Percentiles rank a stretch among this genome's conserved stretches.
Evolutionary conservation across 2,329 filamentous ascomycete species (phyloP).

Genomic region (Aureobasidium subglaciale): DNA sequence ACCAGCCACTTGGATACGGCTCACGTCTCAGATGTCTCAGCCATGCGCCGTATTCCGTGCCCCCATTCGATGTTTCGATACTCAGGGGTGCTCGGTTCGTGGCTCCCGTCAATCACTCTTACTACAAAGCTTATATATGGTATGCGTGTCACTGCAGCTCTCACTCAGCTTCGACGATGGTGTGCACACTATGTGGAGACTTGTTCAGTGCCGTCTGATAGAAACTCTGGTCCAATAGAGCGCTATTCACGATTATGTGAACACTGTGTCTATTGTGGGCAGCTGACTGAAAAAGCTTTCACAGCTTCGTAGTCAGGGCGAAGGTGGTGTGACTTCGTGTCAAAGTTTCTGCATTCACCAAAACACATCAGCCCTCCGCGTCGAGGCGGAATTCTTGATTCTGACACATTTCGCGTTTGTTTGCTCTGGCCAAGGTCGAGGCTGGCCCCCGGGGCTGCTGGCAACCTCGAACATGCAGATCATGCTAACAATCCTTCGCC

Average conservation of each 20-base stretch:
- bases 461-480: not conserved
- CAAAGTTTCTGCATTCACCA: not conserved
- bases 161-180: not conserved
- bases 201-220: not conserved
- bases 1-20: not conserved
- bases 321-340: slow-evolving; percentile 4
- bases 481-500: not conserved
- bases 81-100: not conserved
- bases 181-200: slow-evolving; percentile 9
- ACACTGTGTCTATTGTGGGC: not conserved
- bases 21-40: slow-evolving; percentile 12
- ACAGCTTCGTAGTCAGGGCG: not conserved
- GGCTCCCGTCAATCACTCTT: not conserved
- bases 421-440: not conserved
- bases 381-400: not conserved
- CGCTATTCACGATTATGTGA: not conserved
- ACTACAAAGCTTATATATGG: slow-evolving; percentile 10
- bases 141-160: slow-evolving; percentile 1
- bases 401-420: not conserved
- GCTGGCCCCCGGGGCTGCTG: not conserved
- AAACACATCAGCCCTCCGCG: not conserved
- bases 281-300: not conserved
- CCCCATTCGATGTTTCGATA: not conserved
- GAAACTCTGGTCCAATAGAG: not conserved
- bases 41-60: not conserved